These are phyloP conservation scores for Cercospora zeina DNA, from an alignment of 2,329 filamentous ascomycete species.

Conservation along the genomic window DNA sequence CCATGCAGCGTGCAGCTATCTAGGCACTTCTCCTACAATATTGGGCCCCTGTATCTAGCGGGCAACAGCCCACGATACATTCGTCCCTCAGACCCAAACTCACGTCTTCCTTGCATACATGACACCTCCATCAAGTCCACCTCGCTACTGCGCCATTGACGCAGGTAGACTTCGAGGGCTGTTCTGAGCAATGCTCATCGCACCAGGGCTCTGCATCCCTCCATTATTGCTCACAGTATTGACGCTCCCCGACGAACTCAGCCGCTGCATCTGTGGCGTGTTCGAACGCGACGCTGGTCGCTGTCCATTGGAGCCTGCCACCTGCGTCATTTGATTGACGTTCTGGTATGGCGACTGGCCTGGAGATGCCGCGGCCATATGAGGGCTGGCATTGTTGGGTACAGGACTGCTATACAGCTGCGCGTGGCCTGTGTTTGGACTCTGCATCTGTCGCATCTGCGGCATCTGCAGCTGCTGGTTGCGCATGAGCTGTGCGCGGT, in stretches of 20 bases:
- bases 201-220: slow-evolving; percentile 39
- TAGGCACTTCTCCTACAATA: background rate
- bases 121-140: background rate
- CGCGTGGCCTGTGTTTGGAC: slow-evolving; percentile 32
- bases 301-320: slow-evolving; percentile 22
- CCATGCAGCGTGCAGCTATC: background rate
- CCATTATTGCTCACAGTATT: slow-evolving; percentile 24
- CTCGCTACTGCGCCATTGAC: slow-evolving; percentile 33
- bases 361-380: slow-evolving; percentile 33
- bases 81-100: background rate
- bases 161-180: slow-evolving; percentile 40
- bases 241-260: slow-evolving; percentile 37
- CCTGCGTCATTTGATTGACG: slow-evolving; percentile 27
- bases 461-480: slow-evolving; percentile 37
- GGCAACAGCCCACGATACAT: background rate
- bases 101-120: background rate
- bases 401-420: slow-evolving; percentile 36
- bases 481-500: slow-evolving; percentile 39
- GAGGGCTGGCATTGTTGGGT: slow-evolving; percentile 36
- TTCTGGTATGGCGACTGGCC: slow-evolving; percentile 29
- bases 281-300: slow-evolving; percentile 36
- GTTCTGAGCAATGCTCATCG: slow-evolving; percentile 31
- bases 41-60: background rate
- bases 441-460: slow-evolving; percentile 33
- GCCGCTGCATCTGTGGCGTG: slow-evolving; percentile 39